These are phyloP conservation scores for Exophiala lecanii-corni DNA, from an alignment of 2,329 filamentous ascomycete species.

Conservation along the genomic window DNA sequence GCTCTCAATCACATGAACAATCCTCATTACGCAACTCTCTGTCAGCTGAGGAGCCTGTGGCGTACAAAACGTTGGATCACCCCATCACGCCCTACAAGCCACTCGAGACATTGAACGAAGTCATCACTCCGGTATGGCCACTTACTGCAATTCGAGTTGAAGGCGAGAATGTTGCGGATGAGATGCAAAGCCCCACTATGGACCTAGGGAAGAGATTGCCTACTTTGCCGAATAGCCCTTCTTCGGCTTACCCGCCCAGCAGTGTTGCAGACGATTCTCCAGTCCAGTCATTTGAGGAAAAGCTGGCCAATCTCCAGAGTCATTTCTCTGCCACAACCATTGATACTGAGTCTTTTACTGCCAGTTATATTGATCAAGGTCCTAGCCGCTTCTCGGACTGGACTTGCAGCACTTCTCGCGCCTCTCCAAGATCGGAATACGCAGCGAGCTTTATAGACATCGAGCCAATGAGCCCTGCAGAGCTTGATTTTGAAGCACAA, in stretches of 20 bases:
- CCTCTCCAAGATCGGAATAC: slow-evolving; percentile 27
- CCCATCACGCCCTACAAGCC: slow-evolving; percentile 8
- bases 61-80: slow-evolving; percentile 3
- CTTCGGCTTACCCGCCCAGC: slow-evolving; percentile 34
- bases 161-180: slow-evolving; percentile 17
- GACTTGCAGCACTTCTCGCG: slow-evolving; percentile 31
- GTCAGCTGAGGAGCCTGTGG: slow-evolving; percentile 25
- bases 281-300: slow-evolving; percentile 1
- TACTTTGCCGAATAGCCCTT: slow-evolving; percentile 43
- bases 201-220: slow-evolving; percentile 38
- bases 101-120: slow-evolving; percentile 26
- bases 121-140: slow-evolving; percentile 28
- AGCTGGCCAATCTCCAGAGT: slow-evolving; percentile 21
- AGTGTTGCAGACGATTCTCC: slow-evolving; percentile 10
- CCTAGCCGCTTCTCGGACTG: slow-evolving; percentile 42
- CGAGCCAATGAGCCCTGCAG: slow-evolving; percentile 19
- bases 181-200: slow-evolving; percentile 28
- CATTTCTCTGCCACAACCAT: slow-evolving; percentile 27
- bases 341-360: slow-evolving; percentile 17
- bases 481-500: slow-evolving; percentile 1
- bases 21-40: slow-evolving; percentile 29
- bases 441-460: slow-evolving; percentile 19
- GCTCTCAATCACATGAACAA: slow-evolving; percentile 28
- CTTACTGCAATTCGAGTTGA: slow-evolving; percentile 23
- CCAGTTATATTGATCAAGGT: slow-evolving; percentile 17